These are phyloP conservation scores for Falciphora oryzae DNA, from an alignment of 2,329 filamentous ascomycete genomes.

Conservation along the genomic window DNA sequence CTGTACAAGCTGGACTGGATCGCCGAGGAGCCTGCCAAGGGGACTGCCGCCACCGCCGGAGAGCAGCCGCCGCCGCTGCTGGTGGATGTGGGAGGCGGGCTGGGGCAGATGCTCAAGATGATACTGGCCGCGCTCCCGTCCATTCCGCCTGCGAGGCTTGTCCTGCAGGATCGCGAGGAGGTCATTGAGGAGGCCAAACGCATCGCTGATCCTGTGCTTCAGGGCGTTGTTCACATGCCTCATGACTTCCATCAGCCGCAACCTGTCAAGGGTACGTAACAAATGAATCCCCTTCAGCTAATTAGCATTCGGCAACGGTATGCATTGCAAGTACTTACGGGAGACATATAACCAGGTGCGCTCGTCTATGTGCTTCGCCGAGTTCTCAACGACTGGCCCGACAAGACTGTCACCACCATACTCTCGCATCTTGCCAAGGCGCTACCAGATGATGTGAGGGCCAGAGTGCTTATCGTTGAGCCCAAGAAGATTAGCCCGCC, in stretches of 20 bases:
- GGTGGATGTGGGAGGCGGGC: slow-evolving; percentile 29
- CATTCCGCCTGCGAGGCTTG: slow-evolving; percentile 22
- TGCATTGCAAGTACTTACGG: background rate
- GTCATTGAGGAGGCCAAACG: slow-evolving; percentile 17
- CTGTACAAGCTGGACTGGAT: slow-evolving; percentile 28
- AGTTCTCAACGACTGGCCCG: slow-evolving; percentile 24
- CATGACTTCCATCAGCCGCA: slow-evolving; percentile 28
- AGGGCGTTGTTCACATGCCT: slow-evolving; percentile 16
- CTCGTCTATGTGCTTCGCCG: slow-evolving; percentile 22
- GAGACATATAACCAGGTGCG: slow-evolving; percentile 16
- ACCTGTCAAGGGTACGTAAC: slow-evolving; percentile 23
- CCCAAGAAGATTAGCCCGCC: slow-evolving; percentile 3
- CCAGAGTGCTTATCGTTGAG: slow-evolving; percentile 6
- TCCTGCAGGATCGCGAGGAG: slow-evolving; percentile 25
- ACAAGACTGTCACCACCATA: slow-evolving; percentile 17
- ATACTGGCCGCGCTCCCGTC: slow-evolving; percentile 21
- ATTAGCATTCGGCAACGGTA: no score
- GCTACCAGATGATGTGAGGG: slow-evolving; percentile 9
- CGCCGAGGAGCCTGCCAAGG: slow-evolving; percentile 7
- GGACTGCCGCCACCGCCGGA: slow-evolving; percentile 2
- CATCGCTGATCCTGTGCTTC: slow-evolving; percentile 16
- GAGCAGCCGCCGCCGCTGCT: slow-evolving; percentile 17
- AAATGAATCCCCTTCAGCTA: background rate
- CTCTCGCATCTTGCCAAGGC: slow-evolving; percentile 18
- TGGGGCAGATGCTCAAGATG: slow-evolving; percentile 23